Conservation (phyloP, 164 flowering plant genomes). For the Annona cherimola region DNA sequence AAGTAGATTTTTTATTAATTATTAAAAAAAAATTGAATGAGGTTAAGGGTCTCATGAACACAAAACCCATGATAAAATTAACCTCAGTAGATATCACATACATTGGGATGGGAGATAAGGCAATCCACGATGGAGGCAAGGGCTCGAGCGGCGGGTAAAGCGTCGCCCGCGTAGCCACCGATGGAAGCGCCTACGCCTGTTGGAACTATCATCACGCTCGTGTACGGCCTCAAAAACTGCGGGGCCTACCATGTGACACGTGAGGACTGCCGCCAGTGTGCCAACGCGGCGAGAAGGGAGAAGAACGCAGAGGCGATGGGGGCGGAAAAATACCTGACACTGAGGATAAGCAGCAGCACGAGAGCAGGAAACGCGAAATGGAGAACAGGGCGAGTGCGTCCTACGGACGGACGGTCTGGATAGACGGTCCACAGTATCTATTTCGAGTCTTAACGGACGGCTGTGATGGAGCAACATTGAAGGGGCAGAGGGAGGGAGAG, state of each 20-base stretch:
- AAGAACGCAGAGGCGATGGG: not conserved
- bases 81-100: slow-evolving; percentile 8
- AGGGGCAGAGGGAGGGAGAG: too few species aligned
- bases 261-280: not conserved
- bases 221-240: slow-evolving; percentile 59
- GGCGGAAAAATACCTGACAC: slow-evolving; percentile 11
- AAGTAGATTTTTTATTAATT: too few species aligned
- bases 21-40: not conserved
- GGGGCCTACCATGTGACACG: not conserved
- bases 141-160: slow-evolving; percentile 79
- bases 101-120: slow-evolving; percentile 86
- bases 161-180: slow-evolving; percentile 93
- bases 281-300: too few species aligned
- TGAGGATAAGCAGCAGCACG: slow-evolving; percentile 9
- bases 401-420: slow-evolving; percentile 19
- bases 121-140: slow-evolving; percentile 81
- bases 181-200: slow-evolving; percentile 87
- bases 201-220: slow-evolving; percentile 85
- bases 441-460: not conserved
- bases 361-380: slow-evolving; percentile 17
- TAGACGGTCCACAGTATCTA: slow-evolving; percentile 9
- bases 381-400: not conserved
- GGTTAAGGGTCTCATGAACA: not conserved
- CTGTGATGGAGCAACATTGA: not conserved
- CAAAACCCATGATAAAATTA: not conserved